phyloP scores from a whole-genome alignment of 2,329 filamentous ascomycete genomes.

The Endocalyx cinctus region DNA sequence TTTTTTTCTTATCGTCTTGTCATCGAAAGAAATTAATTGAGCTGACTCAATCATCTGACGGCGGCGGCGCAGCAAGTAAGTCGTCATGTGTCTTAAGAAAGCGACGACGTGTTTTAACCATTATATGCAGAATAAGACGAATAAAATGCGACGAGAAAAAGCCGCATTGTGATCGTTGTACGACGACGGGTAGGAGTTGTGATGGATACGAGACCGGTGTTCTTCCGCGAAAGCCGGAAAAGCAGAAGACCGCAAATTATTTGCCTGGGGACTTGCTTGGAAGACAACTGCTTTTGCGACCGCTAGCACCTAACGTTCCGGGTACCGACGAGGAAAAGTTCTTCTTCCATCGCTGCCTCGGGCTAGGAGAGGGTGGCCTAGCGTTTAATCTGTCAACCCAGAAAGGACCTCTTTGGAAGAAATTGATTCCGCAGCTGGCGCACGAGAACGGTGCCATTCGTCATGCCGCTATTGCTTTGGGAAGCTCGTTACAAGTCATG shows the following conservation, averaged over 20 bases:
- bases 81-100: no score
- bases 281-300: constrained; percentile 25
- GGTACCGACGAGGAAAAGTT: constrained; percentile 29
- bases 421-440: constrained; percentile 25
- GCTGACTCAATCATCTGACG: no score
- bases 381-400: constrained; percentile 24
- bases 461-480: constrained; percentile 30
- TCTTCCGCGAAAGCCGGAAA: background rate
- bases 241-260: constrained; percentile 6
- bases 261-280: constrained; percentile 20
- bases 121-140: constrained; percentile 31
- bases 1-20: no score
- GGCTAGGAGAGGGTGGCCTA: constrained; percentile 23
- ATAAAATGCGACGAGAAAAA: constrained; percentile 33
- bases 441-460: constrained; percentile 25
- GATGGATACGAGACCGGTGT: constrained; percentile 28
- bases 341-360: constrained; percentile 32
- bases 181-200: constrained; percentile 29
- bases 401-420: constrained; percentile 24
- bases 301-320: constrained; percentile 30
- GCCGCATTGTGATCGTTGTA: constrained; percentile 29
- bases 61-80: constrained; percentile 22
- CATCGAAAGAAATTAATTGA: no score
- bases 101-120: no score
- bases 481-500: constrained; percentile 22